Evolutionary conservation across 1,139 yeast genomes (phyloP).

Genomic region (Protomyces arabidopsidicola): DNA sequence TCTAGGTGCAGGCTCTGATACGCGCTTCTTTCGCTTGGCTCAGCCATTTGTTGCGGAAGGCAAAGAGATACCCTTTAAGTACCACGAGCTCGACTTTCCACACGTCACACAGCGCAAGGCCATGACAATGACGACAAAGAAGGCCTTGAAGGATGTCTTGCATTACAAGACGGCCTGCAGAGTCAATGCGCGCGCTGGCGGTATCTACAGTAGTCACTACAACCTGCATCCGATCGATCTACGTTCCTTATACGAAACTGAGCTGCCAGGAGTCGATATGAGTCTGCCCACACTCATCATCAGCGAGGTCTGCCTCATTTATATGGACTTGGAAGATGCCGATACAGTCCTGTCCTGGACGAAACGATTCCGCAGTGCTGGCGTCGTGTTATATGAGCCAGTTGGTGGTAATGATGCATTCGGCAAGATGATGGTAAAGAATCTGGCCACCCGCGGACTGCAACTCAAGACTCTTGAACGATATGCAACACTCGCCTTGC

Average conservation of each 20-base stretch:
- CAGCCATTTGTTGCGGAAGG: slow-evolving; percentile 15
- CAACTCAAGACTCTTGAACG: slow-evolving; percentile 57
- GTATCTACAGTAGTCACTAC: slow-evolving; percentile 6
- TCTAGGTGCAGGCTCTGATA: slow-evolving; percentile 95
- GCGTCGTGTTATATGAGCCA: slow-evolving; percentile 67
- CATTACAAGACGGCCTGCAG: neutral
- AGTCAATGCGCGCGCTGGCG: slow-evolving; percentile 14
- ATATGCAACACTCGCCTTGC: slow-evolving; percentile 51
- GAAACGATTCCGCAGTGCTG: slow-evolving; percentile 13
- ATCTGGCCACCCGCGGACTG: slow-evolving; percentile 64
- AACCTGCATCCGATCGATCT: slow-evolving; percentile 21
- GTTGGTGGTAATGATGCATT: slow-evolving; percentile 65
- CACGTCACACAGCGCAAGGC: slow-evolving; percentile 60
- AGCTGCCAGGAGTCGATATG: slow-evolving; percentile 39
- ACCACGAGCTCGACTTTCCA: slow-evolving; percentile 73
- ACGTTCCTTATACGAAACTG: neutral
- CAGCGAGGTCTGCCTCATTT: slow-evolving; percentile 89
- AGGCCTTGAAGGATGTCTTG: slow-evolving; percentile 18
- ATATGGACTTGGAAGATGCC: slow-evolving; percentile 58
- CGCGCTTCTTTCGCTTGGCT: slow-evolving; percentile 59
- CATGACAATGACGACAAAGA: slow-evolving; percentile 44
- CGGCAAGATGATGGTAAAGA: slow-evolving; percentile 76
- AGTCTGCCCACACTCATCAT: slow-evolving; percentile 62
- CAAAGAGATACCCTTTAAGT: slow-evolving; percentile 40
- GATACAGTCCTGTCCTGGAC: slow-evolving; percentile 47